Percentiles rank a stretch among this genome's conserved stretches.
These are phyloP conservation scores for Phytomonas sp. DNA, from an alignment of 208 protist genomes.

Conservation along the genomic window DNA sequence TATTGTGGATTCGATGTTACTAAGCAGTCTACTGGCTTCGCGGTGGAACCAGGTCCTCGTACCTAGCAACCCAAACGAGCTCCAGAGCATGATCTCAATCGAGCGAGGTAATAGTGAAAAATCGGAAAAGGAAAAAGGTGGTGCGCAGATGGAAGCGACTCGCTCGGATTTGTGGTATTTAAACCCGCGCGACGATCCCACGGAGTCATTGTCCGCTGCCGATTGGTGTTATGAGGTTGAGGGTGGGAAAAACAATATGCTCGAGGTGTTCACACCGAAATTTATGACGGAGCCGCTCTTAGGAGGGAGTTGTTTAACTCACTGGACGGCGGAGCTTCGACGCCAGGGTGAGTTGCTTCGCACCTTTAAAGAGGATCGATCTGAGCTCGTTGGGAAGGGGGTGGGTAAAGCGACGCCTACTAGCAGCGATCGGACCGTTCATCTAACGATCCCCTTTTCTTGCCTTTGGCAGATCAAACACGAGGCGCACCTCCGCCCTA, in stretches of 20 bases:
- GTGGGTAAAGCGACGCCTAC: neutral
- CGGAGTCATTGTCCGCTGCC: neutral
- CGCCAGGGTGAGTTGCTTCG: neutral
- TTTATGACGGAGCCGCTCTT: conserved; percentile 62
- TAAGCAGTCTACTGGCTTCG: conserved; percentile 52
- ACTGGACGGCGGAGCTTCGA: conserved; percentile 35
- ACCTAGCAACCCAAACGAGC: conserved; percentile 12
- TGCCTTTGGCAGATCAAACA: conserved; percentile 42
- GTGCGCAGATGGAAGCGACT: neutral
- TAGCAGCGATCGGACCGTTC: neutral
- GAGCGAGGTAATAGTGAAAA: neutral
- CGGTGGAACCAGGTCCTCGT: conserved; percentile 42
- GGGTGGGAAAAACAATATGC: neutral
- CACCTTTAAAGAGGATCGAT: neutral
- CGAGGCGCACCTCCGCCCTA: conserved; percentile 30
- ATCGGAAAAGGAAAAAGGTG: neutral
- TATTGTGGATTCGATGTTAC: conserved; percentile 35
- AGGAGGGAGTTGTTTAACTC: conserved; percentile 28
- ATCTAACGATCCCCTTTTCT: conserved; percentile 47
- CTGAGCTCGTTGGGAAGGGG: neutral
- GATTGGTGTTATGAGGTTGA: neutral
- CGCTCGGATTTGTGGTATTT: neutral
- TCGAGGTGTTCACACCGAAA: conserved; percentile 19
- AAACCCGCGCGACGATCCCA: neutral
- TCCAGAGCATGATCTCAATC: conserved; percentile 3